These are phyloP conservation scores for Pleurotus giganteus DNA, from an alignment of 768 basidiomycete genomes.

Conservation along the genomic window DNA sequence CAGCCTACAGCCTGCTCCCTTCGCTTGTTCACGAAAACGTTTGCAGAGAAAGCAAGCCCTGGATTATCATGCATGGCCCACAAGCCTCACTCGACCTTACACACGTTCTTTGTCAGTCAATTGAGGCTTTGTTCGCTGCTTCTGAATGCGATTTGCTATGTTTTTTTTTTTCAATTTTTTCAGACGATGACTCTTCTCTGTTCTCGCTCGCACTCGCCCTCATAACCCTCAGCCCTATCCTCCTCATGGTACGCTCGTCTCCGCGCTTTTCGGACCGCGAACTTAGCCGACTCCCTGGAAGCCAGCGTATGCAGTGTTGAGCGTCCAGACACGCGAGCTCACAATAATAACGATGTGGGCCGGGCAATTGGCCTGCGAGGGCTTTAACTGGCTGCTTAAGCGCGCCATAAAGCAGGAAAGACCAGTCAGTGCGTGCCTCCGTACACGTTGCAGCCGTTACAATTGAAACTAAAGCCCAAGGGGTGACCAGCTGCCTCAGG, in stretches of 20 bases:
- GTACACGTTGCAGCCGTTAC: neutral
- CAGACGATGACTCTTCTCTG: constrained; percentile 63
- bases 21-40: neutral
- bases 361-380: constrained; percentile 74
- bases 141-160: neutral
- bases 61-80: constrained; percentile 20
- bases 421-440: constrained; percentile 50
- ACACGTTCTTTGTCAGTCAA: constrained; percentile 58
- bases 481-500: constrained; percentile 40
- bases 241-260: constrained; percentile 57
- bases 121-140: neutral
- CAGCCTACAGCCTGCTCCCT: no score
- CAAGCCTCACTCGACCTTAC: constrained; percentile 60
- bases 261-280: neutral
- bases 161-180: constrained; percentile 9
- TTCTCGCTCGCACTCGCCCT: constrained; percentile 58
- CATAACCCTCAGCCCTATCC: constrained; percentile 65
- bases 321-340: constrained; percentile 74
- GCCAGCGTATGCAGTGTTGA: constrained; percentile 78
- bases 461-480: neutral
- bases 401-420: constrained; percentile 64
- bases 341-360: constrained; percentile 83
- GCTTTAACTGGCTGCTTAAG: constrained; percentile 68
- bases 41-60: neutral
- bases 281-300: constrained; percentile 22